phyloP scores from a whole-genome alignment of 2,329 filamentous ascomycete genomes.

The Ophiostoma himal-ulmi region DNA sequence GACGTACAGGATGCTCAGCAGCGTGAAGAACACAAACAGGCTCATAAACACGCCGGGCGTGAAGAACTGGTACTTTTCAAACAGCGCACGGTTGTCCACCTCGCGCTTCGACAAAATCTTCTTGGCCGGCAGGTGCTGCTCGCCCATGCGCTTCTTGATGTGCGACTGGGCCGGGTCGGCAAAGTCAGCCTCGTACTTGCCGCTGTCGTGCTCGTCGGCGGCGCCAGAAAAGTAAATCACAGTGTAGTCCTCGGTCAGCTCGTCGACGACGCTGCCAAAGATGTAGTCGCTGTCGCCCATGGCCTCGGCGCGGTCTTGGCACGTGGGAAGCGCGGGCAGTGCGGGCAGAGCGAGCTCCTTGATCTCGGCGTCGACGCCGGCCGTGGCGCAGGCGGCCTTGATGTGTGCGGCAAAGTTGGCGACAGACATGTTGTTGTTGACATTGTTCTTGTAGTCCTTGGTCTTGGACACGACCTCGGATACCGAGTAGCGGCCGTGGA shows the following conservation, averaged over 20 bases:
- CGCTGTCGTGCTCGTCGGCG: constrained; percentile 43
- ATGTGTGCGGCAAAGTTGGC: constrained; percentile 42
- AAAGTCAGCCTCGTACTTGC: constrained; percentile 60
- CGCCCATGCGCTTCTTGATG: constrained; percentile 54
- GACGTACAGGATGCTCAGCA: constrained; percentile 71
- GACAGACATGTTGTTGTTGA: constrained; percentile 36
- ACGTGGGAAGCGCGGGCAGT: constrained; percentile 34
- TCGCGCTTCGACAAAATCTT: constrained; percentile 23
- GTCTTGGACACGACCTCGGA: constrained; percentile 46
- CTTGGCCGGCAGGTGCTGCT: constrained; percentile 25
- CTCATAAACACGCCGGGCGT: constrained; percentile 90
- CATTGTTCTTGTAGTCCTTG: constrained; percentile 26
- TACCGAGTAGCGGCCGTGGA: constrained; percentile 43
- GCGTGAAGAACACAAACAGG: constrained; percentile 61
- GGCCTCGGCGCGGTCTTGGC: constrained; percentile 42
- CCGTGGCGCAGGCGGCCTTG: constrained; percentile 40
- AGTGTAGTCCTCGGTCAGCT: constrained; percentile 54
- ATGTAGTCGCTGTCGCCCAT: constrained; percentile 47
- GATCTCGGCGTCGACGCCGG: constrained; percentile 36
- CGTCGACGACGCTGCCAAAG: constrained; percentile 45
- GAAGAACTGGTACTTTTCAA: constrained; percentile 93
- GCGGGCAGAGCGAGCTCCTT: constrained; percentile 39
- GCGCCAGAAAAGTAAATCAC: constrained; percentile 59
- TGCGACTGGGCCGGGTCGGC: constrained; percentile 61
- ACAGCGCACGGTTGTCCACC: constrained; percentile 52